Evolutionary conservation across 1,284 basidiomycete genomes (phyloP).

Genomic region (Naganishia cerealis): DNA sequence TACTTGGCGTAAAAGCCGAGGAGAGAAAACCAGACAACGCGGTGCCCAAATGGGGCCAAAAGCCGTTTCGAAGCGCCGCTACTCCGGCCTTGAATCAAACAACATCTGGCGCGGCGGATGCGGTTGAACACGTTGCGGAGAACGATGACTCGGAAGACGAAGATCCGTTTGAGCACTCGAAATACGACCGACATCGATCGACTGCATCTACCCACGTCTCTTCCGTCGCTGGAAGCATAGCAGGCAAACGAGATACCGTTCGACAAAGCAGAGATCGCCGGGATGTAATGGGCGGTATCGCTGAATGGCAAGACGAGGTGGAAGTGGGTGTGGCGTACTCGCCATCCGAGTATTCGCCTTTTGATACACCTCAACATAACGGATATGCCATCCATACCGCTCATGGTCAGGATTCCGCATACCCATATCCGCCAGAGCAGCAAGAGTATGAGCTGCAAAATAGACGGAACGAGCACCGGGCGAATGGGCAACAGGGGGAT

Average conservation of each 20-base stretch:
- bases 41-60: constrained; percentile 32
- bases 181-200: constrained; percentile 26
- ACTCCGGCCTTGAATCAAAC: neutral
- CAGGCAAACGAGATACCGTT: constrained; percentile 18
- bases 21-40: constrained; percentile 21
- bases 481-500: neutral
- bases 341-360: neutral
- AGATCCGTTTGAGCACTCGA: constrained; percentile 26
- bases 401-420: constrained; percentile 6
- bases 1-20: constrained; percentile 17
- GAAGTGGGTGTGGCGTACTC: neutral
- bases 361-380: neutral
- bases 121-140: constrained; percentile 10
- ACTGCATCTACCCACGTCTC: constrained; percentile 17
- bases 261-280: constrained; percentile 23
- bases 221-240: neutral
- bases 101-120: neutral
- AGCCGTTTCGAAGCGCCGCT: constrained; percentile 29
- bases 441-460: neutral
- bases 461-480: neutral
- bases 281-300: constrained; percentile 20
- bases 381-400: neutral
- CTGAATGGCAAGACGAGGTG: constrained; percentile 21
- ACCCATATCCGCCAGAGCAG: constrained; percentile 7
- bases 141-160: constrained; percentile 27